Base-by-base conservation (phyloP, 148 eudicot genomes). In the Fagopyrum homotropicum region DNA sequence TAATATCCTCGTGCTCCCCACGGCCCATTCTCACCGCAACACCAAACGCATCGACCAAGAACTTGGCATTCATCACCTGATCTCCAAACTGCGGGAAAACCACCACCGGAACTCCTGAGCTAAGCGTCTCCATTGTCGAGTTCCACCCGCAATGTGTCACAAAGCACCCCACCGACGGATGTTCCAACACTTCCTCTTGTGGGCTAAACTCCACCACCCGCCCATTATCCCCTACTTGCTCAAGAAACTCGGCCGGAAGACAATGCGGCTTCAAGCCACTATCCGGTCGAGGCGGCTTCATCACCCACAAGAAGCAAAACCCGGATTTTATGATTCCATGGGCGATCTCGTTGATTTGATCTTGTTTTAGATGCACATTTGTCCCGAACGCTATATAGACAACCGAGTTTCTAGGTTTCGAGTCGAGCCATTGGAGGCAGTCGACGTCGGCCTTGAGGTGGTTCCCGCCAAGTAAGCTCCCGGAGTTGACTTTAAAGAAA, bases 141-240 rank as follows among this genome's bases (percentile, higher is more conserved):
- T 88, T 90, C 91, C 95, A 90, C 0, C 95, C 95, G 76, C 91
- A 86, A 26, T 88, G 91, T 0, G 89, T 88, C 46, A 88, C 77
- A 75, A 88, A 88, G 50, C 89, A 86, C 10, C 81, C 86, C 0
- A 47, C 71, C 47, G 89, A 69, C 0, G 72, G 82, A 73, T 86
- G 92, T 0, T 84, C 78, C 59, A 88, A 45, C 1, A 88, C 89
- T 75, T 86, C 81, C 43, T 79, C 78, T 49, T 86, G 92, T 7
- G 81, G 76, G 71, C 89, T 84, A 88, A 88, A 88, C 0, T 74
- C 61, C 4, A 88, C 85, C 26, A 88, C 82, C 15, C 80, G n/a
- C 29, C 86, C 86, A 22, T 10, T 69, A 14, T 78, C 54, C 16
- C 82, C 86, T 1, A 85, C 52, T 49, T 88, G 84, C 56, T 79